Evolutionary conservation across 768 basidiomycete genomes (phyloP).

Genomic region (Boletus patriciae): DNA sequence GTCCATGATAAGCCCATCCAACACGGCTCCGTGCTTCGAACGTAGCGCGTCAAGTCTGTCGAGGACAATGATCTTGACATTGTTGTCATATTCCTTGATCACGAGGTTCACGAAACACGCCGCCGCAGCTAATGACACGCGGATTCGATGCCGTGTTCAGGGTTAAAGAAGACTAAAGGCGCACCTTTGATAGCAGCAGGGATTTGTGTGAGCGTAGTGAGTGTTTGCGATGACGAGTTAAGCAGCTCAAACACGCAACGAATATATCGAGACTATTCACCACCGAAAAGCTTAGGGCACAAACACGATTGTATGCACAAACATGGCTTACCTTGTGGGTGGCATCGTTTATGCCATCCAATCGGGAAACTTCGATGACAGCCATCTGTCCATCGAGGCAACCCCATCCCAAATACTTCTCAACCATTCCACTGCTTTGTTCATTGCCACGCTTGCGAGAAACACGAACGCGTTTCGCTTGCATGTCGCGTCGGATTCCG

Average conservation of each 20-base stretch:
- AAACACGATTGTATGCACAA: background rate
- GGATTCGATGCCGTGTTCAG: conserved; percentile 1
- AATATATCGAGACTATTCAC: conserved; percentile 81
- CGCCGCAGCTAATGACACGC: conserved; percentile 66
- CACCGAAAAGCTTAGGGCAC: conserved; percentile 4
- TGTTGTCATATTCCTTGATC: conserved; percentile 96
- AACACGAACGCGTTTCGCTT: conserved; percentile 98
- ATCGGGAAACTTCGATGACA: conserved; percentile 88
- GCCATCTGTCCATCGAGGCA: conserved; percentile 89
- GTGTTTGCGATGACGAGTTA: conserved; percentile 83
- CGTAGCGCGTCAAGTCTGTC: conserved; percentile 84
- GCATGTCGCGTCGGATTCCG: conserved; percentile 94
- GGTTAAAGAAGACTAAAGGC: conserved; percentile 1
- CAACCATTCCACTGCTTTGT: conserved; percentile 90
- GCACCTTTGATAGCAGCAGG: conserved; percentile 93
- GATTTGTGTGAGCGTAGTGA: conserved; percentile 93
- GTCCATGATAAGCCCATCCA: conserved; percentile 94
- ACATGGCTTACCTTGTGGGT: conserved; percentile 65
- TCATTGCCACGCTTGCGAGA: conserved; percentile 81
- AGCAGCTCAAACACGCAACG: conserved; percentile 91
- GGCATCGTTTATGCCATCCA: conserved; percentile 86
- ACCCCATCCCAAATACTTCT: conserved; percentile 83
- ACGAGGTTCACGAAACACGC: conserved; percentile 85
- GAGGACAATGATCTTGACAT: conserved; percentile 96
- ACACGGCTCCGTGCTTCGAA: conserved; percentile 80